Evolutionary conservation across 2,329 filamentous ascomycete species (phyloP).

Genomic region (Phoma sp.): DNA sequence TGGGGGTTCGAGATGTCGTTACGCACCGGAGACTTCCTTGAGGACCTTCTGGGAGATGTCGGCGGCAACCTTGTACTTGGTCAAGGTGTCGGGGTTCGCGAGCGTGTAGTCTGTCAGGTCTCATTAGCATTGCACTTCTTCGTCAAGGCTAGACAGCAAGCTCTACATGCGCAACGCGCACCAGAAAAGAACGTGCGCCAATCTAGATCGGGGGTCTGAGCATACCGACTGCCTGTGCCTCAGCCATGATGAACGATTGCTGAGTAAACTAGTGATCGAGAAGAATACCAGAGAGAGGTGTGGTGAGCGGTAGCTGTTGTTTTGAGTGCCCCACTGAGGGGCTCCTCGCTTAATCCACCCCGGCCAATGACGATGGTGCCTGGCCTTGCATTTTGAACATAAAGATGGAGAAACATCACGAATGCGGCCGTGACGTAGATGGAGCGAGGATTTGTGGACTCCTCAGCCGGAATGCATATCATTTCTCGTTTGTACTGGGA

Average conservation of each 20-base stretch:
- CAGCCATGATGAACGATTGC: conserved; percentile 43
- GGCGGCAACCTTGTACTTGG: conserved; percentile 98
- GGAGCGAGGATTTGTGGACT: conserved; percentile 3
- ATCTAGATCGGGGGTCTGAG: neutral
- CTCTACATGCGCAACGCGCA: conserved; percentile 7
- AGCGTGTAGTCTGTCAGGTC: conserved; percentile 75
- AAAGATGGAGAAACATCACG: conserved; percentile 14
- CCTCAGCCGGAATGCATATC: too few species aligned
- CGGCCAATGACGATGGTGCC: conserved; percentile 32
- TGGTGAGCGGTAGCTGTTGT: conserved; percentile 35
- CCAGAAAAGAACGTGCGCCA: neutral
- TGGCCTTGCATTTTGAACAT: conserved; percentile 2
- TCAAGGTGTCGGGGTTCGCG: conserved; percentile 91
- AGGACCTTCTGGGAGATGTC: conserved; percentile 96
- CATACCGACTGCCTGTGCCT: conserved; percentile 42
- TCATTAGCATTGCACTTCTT: conserved; percentile 36
- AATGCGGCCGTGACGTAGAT: conserved; percentile 8
- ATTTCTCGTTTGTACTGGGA: too few species aligned
- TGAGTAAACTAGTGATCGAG: conserved; percentile 28
- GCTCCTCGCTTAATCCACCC: conserved; percentile 36
- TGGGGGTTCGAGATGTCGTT: conserved; percentile 11
- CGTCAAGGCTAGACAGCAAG: conserved; percentile 21
- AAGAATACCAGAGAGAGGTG: conserved; percentile 31
- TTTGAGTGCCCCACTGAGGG: conserved; percentile 45
- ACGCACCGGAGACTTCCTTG: conserved; percentile 73